Evolutionary conservation across 1,139 yeast genomes (phyloP).

Genomic region (Eremothecium coryli): DNA sequence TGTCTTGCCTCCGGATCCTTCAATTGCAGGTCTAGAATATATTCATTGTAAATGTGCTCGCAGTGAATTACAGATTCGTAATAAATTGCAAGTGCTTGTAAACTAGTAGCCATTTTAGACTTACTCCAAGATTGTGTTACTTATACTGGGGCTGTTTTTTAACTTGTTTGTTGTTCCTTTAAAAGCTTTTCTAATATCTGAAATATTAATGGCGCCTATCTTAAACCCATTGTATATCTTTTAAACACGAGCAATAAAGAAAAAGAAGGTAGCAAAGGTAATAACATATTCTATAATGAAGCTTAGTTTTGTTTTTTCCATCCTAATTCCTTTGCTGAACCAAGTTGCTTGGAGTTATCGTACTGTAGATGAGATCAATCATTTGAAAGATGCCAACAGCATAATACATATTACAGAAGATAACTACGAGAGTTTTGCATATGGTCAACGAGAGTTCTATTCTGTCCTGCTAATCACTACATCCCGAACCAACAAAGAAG

Average conservation of each 20-base stretch:
- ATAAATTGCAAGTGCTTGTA: constrained; percentile 23
- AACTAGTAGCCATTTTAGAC: constrained; percentile 20
- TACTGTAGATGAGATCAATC: too few relatives aligned
- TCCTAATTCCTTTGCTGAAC: too few relatives aligned
- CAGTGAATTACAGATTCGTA: constrained; percentile 22
- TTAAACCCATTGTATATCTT: too few relatives aligned
- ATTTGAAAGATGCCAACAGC: constrained; percentile 18
- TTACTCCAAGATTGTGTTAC: too few relatives aligned
- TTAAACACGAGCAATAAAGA: too few relatives aligned
- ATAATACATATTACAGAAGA: constrained; percentile 27
- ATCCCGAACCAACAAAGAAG: constrained; percentile 22
- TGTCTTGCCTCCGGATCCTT: constrained; percentile 3
- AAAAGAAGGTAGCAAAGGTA: too few relatives aligned
- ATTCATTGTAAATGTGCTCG: constrained; percentile 19
- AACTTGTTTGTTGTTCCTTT: too few relatives aligned
- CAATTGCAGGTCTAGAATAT: constrained; percentile 5
- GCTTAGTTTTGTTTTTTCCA: too few relatives aligned
- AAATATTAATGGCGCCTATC: constrained; percentile 2
- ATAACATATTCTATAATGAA: too few relatives aligned
- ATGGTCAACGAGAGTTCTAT: constrained; percentile 36
- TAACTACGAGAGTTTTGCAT: constrained; percentile 25
- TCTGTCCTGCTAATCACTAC: constrained; percentile 41
- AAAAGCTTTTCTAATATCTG: too few relatives aligned
- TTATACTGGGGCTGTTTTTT: too few relatives aligned
- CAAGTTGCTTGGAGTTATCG: too few relatives aligned